Evolutionary conservation across 805 yeast species (phyloP).

Genomic region (Tetrapisispora pingtungensis): DNA sequence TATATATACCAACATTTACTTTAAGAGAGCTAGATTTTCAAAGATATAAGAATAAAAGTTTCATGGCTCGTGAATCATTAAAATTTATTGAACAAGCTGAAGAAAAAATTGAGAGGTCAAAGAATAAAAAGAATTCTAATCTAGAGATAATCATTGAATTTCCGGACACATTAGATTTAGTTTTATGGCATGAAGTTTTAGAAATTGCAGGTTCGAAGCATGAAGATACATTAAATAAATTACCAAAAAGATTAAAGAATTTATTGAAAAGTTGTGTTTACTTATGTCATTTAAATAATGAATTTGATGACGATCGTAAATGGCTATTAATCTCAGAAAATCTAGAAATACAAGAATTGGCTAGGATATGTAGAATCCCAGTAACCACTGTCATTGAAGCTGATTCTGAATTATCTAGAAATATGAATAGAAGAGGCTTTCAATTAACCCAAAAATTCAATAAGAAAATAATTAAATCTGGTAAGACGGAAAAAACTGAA

Average conservation of each 20-base stretch:
- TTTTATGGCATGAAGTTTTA: constrained; percentile 19
- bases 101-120: not conserved
- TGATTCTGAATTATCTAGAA: constrained; percentile 19
- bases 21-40: constrained; percentile 50
- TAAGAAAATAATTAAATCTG: constrained; percentile 14
- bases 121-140: constrained; percentile 2
- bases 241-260: constrained; percentile 46
- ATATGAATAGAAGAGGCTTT: constrained; percentile 18
- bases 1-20: constrained; percentile 43
- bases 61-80: constrained; percentile 58
- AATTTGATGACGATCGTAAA: constrained; percentile 21
- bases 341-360: constrained; percentile 43
- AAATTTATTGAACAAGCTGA: constrained; percentile 43
- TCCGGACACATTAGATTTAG: constrained; percentile 31
- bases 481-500: constrained; percentile 11
- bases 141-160: constrained; percentile 35
- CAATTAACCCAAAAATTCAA: constrained; percentile 19
- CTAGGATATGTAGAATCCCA: constrained; percentile 42
- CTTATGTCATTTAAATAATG: constrained; percentile 38
- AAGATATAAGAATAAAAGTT: constrained; percentile 45
- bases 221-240: constrained; percentile 12
- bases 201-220: constrained; percentile 5
- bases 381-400: constrained; percentile 30
- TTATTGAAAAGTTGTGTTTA: constrained; percentile 50
- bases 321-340: constrained; percentile 64